Base-by-base conservation (phyloP, 768 basidiomycete species). In the Pisolithus marmoratus region DNA sequence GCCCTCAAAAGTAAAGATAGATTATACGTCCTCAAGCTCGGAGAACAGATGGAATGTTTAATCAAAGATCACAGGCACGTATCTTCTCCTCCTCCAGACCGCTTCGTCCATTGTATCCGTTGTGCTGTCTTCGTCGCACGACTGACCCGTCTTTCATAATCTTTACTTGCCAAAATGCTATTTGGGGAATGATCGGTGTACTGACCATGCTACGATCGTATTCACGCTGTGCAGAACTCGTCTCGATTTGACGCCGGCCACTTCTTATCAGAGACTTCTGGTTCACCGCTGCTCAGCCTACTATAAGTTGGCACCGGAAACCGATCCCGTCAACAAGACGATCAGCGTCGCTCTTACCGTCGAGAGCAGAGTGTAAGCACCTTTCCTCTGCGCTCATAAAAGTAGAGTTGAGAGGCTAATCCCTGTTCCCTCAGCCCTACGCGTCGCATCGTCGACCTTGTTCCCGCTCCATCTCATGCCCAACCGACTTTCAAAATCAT, bases 401-500 rank as follows among this genome's bases (percentile, higher is more conserved):
- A 26, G n/a, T 20, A 24, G 3, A 11, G 7, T 14, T 23, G 45
- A 19, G 29, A 26, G 12, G 45, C 58, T 64, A 40, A 61, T 62
- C 53, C 34, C 14, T 1, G 54, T 49, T 49, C 34, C 50, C 56
- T 12, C 58, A 93, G 90, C 57, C 90, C 90, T 57, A 48, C 71
- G 31, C 80, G 85, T 40, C 77, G 85, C 49, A 74, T 93, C 49
- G 77, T 77, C 53, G 90, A 91, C 46, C 79, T 93, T 22, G 87
- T 91, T 8, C 90, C 90, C 22, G 74, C 81, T 4, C 89, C 90
- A 62, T 74, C 80, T 17, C 69, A 82, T 5, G 64, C 82, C 0
- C 84, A 84, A 29, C 88, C 86, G n/a, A 78, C 89, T 19, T 86
- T 93, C 61, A 87, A 91, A 77, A 93, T 93, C 60, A 93, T 93